A percentile compares a stretch with the other conserved stretches of the same genome.
Evolutionary conservation across 176 grass and related monocot genomes (phyloP).

Genomic region (Hordeum marinum): DNA sequence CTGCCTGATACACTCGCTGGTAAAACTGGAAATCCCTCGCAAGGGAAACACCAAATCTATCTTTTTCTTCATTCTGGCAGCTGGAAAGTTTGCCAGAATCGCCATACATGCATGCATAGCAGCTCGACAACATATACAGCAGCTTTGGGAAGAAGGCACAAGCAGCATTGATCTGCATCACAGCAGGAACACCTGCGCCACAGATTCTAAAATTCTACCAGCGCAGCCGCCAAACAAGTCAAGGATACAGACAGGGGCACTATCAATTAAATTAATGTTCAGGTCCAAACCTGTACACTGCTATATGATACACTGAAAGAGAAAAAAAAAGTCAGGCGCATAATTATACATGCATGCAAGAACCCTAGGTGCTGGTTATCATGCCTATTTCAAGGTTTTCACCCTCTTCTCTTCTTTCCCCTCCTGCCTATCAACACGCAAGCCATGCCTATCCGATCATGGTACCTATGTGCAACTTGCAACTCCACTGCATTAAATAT

Average conservation of each 20-base stretch:
- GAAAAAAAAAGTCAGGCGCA: slow-evolving; percentile 31
- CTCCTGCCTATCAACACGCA: slow-evolving; percentile 43
- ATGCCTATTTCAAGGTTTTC: slow-evolving; percentile 47
- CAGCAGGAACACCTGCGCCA: background rate
- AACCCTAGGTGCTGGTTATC: slow-evolving; percentile 47
- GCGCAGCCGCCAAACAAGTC: background rate
- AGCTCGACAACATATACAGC: background rate
- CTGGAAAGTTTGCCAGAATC: background rate
- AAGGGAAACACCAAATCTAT: background rate
- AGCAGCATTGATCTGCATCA: background rate
- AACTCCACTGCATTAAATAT: slow-evolving; percentile 34
- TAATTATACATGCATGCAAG: slow-evolving; percentile 93
- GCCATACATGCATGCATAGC: background rate
- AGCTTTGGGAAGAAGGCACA: background rate
- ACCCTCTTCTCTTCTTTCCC: slow-evolving; percentile 36
- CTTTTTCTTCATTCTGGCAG: background rate
- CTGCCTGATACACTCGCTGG: background rate
- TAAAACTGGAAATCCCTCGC: background rate
- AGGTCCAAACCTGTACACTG: slow-evolving; percentile 78
- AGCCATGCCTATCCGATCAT: slow-evolving; percentile 20
- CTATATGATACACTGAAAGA: slow-evolving; percentile 62
- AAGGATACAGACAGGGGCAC: slow-evolving; percentile 28
- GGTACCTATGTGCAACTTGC: slow-evolving; percentile 65
- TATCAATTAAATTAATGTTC: slow-evolving; percentile 71
- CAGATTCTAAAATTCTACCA: background rate